Conservation (phyloP, 805 yeast species). For the Candida hungchunana region DNA sequence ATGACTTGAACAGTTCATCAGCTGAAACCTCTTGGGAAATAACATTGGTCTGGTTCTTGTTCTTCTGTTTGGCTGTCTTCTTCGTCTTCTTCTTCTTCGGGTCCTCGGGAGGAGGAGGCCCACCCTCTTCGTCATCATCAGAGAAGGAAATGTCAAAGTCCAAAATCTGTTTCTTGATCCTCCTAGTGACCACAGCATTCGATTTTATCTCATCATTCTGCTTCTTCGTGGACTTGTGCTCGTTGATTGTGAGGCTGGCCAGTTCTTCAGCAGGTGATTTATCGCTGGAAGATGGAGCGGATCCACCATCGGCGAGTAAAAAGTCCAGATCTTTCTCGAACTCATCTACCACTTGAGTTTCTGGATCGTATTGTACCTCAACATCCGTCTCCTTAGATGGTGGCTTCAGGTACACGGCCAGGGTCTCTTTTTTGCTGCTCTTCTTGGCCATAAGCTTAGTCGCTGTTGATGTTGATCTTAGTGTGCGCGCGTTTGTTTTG, state of each 20-base stretch:
- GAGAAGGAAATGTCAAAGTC: slow-evolving; percentile 20
- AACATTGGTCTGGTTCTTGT: too few species aligned
- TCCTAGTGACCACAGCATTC: slow-evolving; percentile 4
- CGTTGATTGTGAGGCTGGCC: neutral
- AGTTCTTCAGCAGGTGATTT: neutral
- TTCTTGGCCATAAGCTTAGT: slow-evolving; percentile 15
- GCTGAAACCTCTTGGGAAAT: too few species aligned
- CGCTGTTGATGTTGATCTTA: too few species aligned
- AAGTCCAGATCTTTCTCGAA: slow-evolving; percentile 21
- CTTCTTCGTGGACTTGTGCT: neutral
- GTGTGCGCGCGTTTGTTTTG: too few species aligned
- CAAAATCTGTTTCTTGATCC: slow-evolving; percentile 17
- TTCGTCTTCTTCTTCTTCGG: neutral
- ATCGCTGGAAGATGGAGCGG: neutral
- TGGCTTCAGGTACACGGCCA: slow-evolving; percentile 12
- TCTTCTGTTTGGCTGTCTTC: too few species aligned
- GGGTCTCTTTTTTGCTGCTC: slow-evolving; percentile 2
- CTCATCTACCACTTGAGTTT: slow-evolving; percentile 15
- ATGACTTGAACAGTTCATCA: slow-evolving; percentile 5
- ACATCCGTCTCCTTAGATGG: neutral
- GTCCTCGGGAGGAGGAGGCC: too few species aligned
- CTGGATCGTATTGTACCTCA: slow-evolving; percentile 13
- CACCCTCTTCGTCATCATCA: slow-evolving; percentile 10
- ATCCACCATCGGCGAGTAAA: slow-evolving; percentile 10
- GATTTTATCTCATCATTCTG: neutral